Evolutionary conservation across 139 green algal species (phyloP).

Genomic region (Asterochloris erici): DNA sequence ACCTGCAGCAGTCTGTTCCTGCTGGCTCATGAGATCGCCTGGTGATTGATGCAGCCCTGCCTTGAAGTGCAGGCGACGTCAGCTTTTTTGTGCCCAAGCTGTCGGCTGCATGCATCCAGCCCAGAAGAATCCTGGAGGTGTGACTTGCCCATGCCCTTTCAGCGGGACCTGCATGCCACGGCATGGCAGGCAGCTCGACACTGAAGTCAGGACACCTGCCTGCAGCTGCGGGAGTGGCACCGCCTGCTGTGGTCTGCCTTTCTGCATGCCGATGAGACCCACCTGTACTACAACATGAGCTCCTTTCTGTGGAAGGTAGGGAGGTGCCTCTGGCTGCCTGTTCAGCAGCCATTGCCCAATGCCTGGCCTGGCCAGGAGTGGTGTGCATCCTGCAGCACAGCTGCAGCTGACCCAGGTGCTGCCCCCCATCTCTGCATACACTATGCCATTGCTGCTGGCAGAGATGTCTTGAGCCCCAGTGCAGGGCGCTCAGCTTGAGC

Average conservation of each 20-base stretch:
- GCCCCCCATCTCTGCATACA: not conserved
- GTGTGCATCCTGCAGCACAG: not conserved
- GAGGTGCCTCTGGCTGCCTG: not conserved
- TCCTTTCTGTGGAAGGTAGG: constrained; percentile 70
- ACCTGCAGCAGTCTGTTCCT: constrained; percentile 28
- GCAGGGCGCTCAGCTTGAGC: constrained; percentile 70
- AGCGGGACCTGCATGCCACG: not conserved
- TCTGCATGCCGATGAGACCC: constrained; percentile 63
- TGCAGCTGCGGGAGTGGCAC: constrained; percentile 44
- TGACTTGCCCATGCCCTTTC: not conserved
- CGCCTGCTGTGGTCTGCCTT: constrained; percentile 58
- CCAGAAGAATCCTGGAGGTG: not conserved
- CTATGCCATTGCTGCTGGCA: not conserved
- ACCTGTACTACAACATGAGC: constrained; percentile 79
- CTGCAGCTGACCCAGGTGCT: not conserved
- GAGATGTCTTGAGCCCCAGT: not conserved
- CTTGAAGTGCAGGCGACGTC: constrained; percentile 33
- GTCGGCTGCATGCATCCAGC: not conserved
- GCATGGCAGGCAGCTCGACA: not conserved
- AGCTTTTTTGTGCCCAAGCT: not conserved
- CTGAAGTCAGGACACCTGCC: not conserved
- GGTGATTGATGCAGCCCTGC: constrained; percentile 41
- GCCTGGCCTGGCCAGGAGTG: not conserved
- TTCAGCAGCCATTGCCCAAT: not conserved
- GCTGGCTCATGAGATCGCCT: not conserved